Evolutionary conservation across 768 basidiomycete genomes (phyloP).

Genomic region (Trametes gibbosa): DNA sequence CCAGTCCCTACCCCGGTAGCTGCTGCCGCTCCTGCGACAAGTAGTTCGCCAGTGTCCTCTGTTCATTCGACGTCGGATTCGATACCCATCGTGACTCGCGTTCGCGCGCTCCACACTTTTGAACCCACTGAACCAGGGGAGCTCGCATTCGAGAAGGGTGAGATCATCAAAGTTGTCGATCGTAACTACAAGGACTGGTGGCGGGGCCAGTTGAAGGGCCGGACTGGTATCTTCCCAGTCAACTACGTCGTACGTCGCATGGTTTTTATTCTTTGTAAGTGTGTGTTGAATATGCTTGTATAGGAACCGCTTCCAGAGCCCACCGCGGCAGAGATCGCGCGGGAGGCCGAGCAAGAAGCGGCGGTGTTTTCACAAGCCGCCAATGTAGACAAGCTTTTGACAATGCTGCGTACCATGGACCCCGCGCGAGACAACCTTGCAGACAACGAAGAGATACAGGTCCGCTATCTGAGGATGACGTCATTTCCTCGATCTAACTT

Average conservation of each 20-base stretch:
- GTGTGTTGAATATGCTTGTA: neutral
- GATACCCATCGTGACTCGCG: constrained; percentile 63
- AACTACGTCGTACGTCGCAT: constrained; percentile 80
- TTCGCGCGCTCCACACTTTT: constrained; percentile 86
- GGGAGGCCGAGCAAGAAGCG: constrained; percentile 85
- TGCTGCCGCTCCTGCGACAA: constrained; percentile 21
- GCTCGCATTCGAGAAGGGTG: constrained; percentile 87
- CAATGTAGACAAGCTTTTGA: constrained; percentile 77
- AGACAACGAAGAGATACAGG: constrained; percentile 89
- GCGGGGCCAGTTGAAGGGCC: constrained; percentile 85
- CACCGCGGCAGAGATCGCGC: constrained; percentile 68
- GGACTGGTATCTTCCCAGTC: constrained; percentile 94
- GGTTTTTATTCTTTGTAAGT: neutral
- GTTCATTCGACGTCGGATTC: constrained; percentile 27
- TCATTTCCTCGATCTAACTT: constrained; percentile 1
- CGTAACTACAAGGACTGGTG: constrained; percentile 97
- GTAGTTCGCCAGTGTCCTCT: constrained; percentile 27
- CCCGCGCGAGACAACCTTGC: constrained; percentile 79
- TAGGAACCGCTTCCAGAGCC: constrained; percentile 87
- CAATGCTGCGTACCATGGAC: constrained; percentile 71
- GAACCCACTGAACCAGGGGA: constrained; percentile 87
- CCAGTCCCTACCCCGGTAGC: constrained; percentile 19
- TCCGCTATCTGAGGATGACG: constrained; percentile 26
- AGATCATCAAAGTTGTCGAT: constrained; percentile 93
- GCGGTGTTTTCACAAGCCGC: constrained; percentile 84